Evolutionary conservation across 176 grass and related monocot genomes (phyloP), one percentile per base, ranked within the genome.

Genomic region (Hordeum marinum): DNA sequence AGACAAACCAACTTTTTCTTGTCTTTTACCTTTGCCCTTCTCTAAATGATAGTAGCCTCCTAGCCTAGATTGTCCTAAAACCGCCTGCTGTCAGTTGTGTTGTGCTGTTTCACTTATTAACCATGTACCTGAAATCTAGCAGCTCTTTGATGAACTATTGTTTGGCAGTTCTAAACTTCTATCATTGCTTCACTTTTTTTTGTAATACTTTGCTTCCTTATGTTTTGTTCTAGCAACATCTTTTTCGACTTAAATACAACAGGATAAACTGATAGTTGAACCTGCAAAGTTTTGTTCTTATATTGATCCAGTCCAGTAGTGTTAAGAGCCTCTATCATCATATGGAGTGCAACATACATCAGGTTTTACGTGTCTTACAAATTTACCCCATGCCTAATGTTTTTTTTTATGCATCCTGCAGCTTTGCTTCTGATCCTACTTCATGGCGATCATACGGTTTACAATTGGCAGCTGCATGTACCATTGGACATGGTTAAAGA

Each of bases 391-490:
- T 40, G 24, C 63, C 36, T 85, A 79, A 78, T 78, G 34, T n/a
- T n/a, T 15, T 69, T 67, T 23, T n/a, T 40, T 50, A 54, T 76
- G 31, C 50, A 81, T 84, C 42, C 76, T 68, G 50, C 80, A 87
- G 81, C 35, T 81, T 69, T 76, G 17, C 50, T 87, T 84, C 68
- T 61, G 12, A 41, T 84, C 77, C 79, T 43, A 63, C 39, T 62
- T 68, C 42, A 25, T 46, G 67, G 61, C 24, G 37, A 50, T 29
- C 66, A 14, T 36, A 7, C 58, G 50, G 8, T 83, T 78, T 68
- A 68, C 32, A 45, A 86, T 39, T 59, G 55, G 45, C 80, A 84
- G 23, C 39, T 90, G 57, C n/a, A 63, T 86, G 42, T 65, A 62
- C 14, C 36, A 64, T 25, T 70, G 57, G 46, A 67, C 79, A 66